Percentiles rank a stretch among this genome's conserved stretches.
These are phyloP conservation scores for Plantago elongata DNA, from an alignment of 257 asterid species.

Conservation along the genomic window DNA sequence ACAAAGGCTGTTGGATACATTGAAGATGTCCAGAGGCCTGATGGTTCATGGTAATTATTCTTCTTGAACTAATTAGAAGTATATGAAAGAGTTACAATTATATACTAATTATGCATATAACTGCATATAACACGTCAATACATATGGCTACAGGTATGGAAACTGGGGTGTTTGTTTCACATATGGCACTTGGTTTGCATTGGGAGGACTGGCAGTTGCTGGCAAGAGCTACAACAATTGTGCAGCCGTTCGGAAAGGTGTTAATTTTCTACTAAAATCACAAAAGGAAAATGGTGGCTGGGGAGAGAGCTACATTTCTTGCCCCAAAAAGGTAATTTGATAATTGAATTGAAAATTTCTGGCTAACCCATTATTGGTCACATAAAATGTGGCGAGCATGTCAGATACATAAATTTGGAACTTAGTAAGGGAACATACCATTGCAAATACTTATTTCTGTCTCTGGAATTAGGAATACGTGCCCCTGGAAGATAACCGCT, in stretches of 20 bases:
- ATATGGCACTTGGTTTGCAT: slow-evolving; percentile 78
- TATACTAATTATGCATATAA: neutral
- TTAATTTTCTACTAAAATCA: slow-evolving; percentile 46
- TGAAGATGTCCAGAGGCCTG: slow-evolving; percentile 51
- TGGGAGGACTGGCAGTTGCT: slow-evolving; percentile 60
- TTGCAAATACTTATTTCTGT: neutral
- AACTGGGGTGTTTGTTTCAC: slow-evolving; percentile 85
- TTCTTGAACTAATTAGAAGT: neutral
- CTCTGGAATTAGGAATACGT: slow-evolving; percentile 42
- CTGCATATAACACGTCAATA: neutral
- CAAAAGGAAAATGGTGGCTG: slow-evolving; percentile 77
- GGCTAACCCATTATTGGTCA: too few species aligned
- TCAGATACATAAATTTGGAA: neutral
- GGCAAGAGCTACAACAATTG: slow-evolving; percentile 53
- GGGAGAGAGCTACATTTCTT: slow-evolving; percentile 86
- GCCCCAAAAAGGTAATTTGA: slow-evolving; percentile 56
- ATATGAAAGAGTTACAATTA: neutral
- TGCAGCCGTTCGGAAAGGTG: slow-evolving; percentile 47
- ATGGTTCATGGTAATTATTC: slow-evolving; percentile 69
- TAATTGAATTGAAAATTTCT: neutral
- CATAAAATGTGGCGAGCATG: neutral
- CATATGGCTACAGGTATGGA: slow-evolving; percentile 45
- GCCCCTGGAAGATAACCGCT: slow-evolving; percentile 46
- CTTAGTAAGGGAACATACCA: neutral
- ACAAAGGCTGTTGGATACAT: slow-evolving; percentile 44